These are phyloP conservation scores for Protomyces arabidopsidicola DNA, from an alignment of 1,139 yeast species.

Conservation along the genomic window DNA sequence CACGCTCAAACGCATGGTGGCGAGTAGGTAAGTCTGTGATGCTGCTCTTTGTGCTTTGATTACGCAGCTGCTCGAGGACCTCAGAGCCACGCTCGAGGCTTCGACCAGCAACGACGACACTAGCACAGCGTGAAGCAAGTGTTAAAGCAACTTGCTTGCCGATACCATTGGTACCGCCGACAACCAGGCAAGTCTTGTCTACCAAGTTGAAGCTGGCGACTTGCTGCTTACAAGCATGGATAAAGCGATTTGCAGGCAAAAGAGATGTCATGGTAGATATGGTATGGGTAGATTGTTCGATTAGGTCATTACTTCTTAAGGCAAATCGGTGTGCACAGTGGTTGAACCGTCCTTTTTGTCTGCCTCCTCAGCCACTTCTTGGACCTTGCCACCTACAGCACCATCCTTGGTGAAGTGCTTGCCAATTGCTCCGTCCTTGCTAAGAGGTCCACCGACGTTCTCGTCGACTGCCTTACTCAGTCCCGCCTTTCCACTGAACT, in stretches of 20 bases:
- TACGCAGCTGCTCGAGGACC: conserved; percentile 9
- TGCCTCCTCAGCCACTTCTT: conserved; percentile 25
- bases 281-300: not conserved
- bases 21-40: not conserved
- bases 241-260: not conserved
- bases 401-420: conserved; percentile 22
- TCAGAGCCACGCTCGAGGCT: conserved; percentile 14
- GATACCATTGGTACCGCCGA: conserved; percentile 19
- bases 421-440: conserved; percentile 27
- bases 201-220: not conserved
- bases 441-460: conserved; percentile 23
- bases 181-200: conserved; percentile 14
- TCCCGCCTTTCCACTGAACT: conserved; percentile 23
- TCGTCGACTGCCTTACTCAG: conserved; percentile 14
- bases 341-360: not conserved
- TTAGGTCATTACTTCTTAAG: not conserved
- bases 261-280: not conserved
- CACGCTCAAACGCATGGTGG: conserved; percentile 17
- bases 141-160: conserved; percentile 9
- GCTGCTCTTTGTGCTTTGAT: not conserved
- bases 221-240: not conserved
- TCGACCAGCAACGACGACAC: conserved; percentile 19
- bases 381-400: conserved; percentile 26
- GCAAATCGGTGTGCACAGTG: too few relatives aligned
- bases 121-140: conserved; percentile 11